Percentiles rank a stretch among this genome's conserved stretches.
Evolutionary conservation across 179 eudicot species (phyloP).

Genomic region (Spergularia azorica): DNA sequence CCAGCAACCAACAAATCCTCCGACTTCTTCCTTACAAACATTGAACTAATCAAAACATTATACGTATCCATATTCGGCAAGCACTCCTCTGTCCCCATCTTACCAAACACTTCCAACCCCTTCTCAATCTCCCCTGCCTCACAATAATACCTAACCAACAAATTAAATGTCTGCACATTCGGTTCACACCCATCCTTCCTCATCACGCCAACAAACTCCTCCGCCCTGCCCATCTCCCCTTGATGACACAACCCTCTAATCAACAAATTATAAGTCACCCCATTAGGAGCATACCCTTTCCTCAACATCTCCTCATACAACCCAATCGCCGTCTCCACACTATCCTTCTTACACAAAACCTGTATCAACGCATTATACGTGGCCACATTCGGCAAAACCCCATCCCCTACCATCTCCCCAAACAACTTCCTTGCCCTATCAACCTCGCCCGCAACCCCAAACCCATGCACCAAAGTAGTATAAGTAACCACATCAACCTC

Average conservation of each 20-base stretch:
- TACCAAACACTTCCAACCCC: conserved; percentile 63
- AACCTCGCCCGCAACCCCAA: conserved; percentile 87
- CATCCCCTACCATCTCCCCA: conserved; percentile 69
- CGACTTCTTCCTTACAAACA: conserved; percentile 77
- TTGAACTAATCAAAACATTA: conserved; percentile 67
- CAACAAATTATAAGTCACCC: conserved; percentile 63
- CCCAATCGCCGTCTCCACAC: conserved; percentile 59
- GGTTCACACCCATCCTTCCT: conserved; percentile 73
- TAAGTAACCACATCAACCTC: conserved; percentile 86
- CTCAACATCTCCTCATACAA: conserved; percentile 75
- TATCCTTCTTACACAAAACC: conserved; percentile 86
- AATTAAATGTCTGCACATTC: conserved; percentile 77
- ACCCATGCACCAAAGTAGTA: conserved; percentile 85
- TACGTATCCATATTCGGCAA: conserved; percentile 94
- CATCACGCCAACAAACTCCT: conserved; percentile 68
- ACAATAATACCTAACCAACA: conserved; percentile 73
- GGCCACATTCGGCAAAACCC: conserved; percentile 78
- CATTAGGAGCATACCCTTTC: conserved; percentile 82
- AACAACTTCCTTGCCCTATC: conserved; percentile 63
- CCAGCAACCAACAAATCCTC: conserved; percentile 87
- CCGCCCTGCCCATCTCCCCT: conserved; percentile 67
- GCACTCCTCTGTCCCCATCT: conserved; percentile 64
- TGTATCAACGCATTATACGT: conserved; percentile 93
- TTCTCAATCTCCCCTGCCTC: conserved; percentile 85
- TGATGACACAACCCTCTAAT: conserved; percentile 84